Conservation (phyloP, 78 protist species). For the Anaeramoeba flamelloides region DNA sequence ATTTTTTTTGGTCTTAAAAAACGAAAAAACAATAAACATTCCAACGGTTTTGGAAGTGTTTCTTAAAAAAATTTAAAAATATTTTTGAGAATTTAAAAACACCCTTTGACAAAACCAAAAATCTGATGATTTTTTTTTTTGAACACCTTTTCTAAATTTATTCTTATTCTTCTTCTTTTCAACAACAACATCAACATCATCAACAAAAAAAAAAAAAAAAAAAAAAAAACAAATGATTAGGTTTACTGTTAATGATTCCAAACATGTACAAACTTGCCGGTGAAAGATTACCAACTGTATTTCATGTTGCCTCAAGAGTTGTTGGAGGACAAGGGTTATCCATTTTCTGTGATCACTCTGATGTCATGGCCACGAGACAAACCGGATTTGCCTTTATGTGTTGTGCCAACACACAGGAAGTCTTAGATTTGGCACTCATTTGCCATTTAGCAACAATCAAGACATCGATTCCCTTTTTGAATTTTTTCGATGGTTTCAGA, state of each 20-base stretch:
- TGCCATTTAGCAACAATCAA: conserved; percentile 32
- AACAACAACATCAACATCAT: too few species aligned
- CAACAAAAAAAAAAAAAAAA: too few species aligned
- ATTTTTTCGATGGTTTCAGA: conserved; percentile 55
- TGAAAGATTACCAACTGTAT: conserved; percentile 12
- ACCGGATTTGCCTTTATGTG: conserved; percentile 34
- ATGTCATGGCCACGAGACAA: conserved; percentile 34
- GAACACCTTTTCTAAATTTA: too few species aligned
- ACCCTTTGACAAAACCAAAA: too few species aligned
- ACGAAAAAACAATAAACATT: too few species aligned
- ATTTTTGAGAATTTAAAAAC: too few species aligned
- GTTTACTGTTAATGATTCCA: conserved; percentile 53
- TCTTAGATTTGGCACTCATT: conserved; percentile 29
- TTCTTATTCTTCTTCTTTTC: too few species aligned
- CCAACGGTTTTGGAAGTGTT: too few species aligned
- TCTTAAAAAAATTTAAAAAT: too few species aligned
- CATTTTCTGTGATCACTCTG: conserved; percentile 48
- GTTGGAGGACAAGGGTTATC: conserved; percentile 29
- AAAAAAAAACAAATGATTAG: too few species aligned
- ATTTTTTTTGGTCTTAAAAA: too few species aligned
- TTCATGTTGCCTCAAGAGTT: conserved; percentile 15
- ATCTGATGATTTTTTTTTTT: too few species aligned
- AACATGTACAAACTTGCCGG: conserved; percentile 49
- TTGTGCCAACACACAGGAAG: conserved; percentile 34
- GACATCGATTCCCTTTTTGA: conserved; percentile 32